phyloP scores from a whole-genome alignment of 805 yeast species.

The Starmera caribaea region DNA sequence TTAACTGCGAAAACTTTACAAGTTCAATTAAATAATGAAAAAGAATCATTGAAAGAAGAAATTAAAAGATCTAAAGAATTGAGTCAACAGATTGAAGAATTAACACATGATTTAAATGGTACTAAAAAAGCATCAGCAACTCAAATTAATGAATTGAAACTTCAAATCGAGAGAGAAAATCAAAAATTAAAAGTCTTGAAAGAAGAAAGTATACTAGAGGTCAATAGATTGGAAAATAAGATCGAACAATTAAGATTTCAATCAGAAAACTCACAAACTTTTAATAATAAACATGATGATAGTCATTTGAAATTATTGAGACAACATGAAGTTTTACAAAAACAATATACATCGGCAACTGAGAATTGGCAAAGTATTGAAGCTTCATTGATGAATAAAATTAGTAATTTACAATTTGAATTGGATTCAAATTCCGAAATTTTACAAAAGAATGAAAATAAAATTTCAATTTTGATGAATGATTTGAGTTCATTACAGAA shows the following conservation, averaged over 20 bases:
- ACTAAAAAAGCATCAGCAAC: slow-evolving; percentile 13
- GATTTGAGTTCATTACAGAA: slow-evolving; percentile 23
- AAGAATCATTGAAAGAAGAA: slow-evolving; percentile 13
- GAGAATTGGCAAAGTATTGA: slow-evolving; percentile 83
- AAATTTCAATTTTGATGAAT: slow-evolving; percentile 14
- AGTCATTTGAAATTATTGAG: slow-evolving; percentile 32
- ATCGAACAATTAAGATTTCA: slow-evolving; percentile 60
- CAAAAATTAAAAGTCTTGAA: slow-evolving; percentile 14
- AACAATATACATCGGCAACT: slow-evolving; percentile 65
- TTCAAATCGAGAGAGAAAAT: slow-evolving; percentile 25
- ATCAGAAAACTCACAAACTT: slow-evolving; percentile 37
- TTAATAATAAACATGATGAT: slow-evolving; percentile 21
- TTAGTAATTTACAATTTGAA: slow-evolving; percentile 35
- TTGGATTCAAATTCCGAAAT: slow-evolving; percentile 26
- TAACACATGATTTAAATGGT: slow-evolving; percentile 14
- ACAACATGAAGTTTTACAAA: slow-evolving; percentile 48
- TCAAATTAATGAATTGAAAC: slow-evolving; percentile 22
- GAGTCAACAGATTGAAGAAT: slow-evolving; percentile 15
- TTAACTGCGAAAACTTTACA: slow-evolving; percentile 13
- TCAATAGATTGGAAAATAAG: slow-evolving; percentile 53
- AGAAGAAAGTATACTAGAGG: slow-evolving; percentile 28
- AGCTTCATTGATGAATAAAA: slow-evolving; percentile 42
- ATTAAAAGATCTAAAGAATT: slow-evolving; percentile 13
- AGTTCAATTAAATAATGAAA: slow-evolving; percentile 11
- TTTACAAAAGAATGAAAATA: slow-evolving; percentile 12